These are phyloP conservation scores for Bruguiera parviflora DNA, from an alignment of 345 rosid genomes.

Conservation along the genomic window DNA sequence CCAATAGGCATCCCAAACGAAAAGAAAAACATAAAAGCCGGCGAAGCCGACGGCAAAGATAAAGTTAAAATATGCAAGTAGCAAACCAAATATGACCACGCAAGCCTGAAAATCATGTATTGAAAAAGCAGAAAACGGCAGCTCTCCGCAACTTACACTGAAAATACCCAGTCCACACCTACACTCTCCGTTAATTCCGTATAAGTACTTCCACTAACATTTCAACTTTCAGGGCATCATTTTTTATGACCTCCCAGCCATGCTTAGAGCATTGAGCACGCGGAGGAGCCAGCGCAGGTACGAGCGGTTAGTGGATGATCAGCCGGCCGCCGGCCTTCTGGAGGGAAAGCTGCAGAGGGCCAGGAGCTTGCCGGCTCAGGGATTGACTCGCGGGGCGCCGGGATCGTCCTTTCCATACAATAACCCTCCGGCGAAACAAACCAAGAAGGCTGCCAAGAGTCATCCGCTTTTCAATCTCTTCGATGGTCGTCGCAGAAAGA, in stretches of 20 bases:
- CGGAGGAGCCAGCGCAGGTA: conserved; percentile 45
- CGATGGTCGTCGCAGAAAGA: conserved; percentile 48
- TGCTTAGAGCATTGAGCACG: conserved; percentile 65
- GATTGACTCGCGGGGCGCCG: conserved; percentile 25
- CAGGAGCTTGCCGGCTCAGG: conserved; percentile 43
- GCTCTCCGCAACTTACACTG: neutral
- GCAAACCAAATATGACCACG: conserved; percentile 15
- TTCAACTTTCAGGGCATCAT: neutral
- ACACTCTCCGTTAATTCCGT: neutral
- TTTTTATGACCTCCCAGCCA: conserved; percentile 10
- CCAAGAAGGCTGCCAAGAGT: conserved; percentile 35
- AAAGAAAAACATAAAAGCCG: neutral
- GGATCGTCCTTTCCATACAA: neutral
- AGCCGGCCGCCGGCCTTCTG: conserved; percentile 22
- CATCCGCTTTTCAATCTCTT: conserved; percentile 67
- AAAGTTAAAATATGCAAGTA: neutral
- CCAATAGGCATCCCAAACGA: no score
- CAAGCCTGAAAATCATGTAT: neutral
- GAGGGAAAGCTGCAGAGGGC: conserved; percentile 42
- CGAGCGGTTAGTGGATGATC: conserved; percentile 40
- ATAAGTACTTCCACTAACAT: neutral
- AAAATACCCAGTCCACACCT: conserved; percentile 2
- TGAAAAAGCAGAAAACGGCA: neutral
- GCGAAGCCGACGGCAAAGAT: neutral
- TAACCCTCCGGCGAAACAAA: conserved; percentile 15